Evolutionary conservation across 2,329 filamentous ascomycete genomes (phyloP), one percentile per base, ranked within the genome.

Genomic region (Hymenotorrendiella dingleyae): DNA sequence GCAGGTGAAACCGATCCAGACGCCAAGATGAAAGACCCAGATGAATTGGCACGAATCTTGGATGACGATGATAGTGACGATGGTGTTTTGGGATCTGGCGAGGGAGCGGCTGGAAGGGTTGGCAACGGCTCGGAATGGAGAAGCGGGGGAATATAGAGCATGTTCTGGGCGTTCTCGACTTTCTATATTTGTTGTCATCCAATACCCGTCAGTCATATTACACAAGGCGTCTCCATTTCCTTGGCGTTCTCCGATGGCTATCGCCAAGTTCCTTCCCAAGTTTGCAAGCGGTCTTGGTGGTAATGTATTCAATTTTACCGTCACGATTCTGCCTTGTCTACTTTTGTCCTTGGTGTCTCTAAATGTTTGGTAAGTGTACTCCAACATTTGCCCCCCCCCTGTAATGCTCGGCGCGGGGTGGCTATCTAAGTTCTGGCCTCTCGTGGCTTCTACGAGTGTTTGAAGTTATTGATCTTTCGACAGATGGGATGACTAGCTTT

Each of bases 21-120:
- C 55, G 79, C 79, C 27, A 79, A 71, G 66, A 82, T 83, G 78
- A 70, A 71, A 50, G 79, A 83, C 48, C 79, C 79, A 0, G 79
- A 83, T 57, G 80, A 83, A 61, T 66, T 83, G 42, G 78, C 78
- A 2, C 69, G 67, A 45, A 78, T 71, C 8, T 63, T 83, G 30
- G 76, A 80, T 6, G 72, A 74, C 2, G 71, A 69, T 47, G 57
- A 56, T 34, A 27, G 43, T 16, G 48, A 55, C 36, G 53, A 54
- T 30, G 48, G 52, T n/a, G 37, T 50, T 35, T 23, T 53, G 32
- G 42, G 44, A 19, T 27, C 21, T 23, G 17, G 32, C 6, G 37
- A 33, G 34, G 52, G 33, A 12, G 35, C 42, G 11, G 39, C 43
- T 38, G 45, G 36, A 6, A 40, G n/a, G 17, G 50, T 55, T 23